A percentile compares a stretch with the other conserved stretches of the same genome.
These are phyloP conservation scores for Exidia glandulosa DNA, from an alignment of 768 basidiomycete genomes.

Conservation along the genomic window DNA sequence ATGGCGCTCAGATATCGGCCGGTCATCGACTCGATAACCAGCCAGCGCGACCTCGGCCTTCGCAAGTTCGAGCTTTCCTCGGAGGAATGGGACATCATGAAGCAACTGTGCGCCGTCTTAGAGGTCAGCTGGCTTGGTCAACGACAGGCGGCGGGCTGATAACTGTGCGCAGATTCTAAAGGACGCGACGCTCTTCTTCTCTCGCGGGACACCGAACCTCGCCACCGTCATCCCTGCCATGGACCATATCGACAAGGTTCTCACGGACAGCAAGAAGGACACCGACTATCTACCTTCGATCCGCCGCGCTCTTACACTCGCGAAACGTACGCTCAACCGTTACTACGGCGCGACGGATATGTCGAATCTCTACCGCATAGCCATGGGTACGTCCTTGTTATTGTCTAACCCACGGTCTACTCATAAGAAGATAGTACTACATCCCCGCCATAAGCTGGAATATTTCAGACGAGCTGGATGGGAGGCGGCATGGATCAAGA, in stretches of 20 bases:
- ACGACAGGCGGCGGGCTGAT: no score
- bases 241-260: constrained; percentile 21
- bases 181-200: constrained; percentile 25
- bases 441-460: constrained; percentile 24
- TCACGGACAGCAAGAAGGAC: constrained; percentile 11
- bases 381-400: constrained; percentile 18
- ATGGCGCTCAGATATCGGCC: constrained; percentile 18
- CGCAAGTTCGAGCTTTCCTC: constrained; percentile 15
- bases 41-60: constrained; percentile 10
- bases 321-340: constrained; percentile 20
- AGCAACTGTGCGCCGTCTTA: constrained; percentile 20
- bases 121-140: constrained; percentile 13
- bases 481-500: constrained; percentile 20
- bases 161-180: constrained; percentile 22
- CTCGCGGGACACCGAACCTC: constrained; percentile 14
- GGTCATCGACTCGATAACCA: constrained; percentile 18
- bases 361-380: constrained; percentile 21
- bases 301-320: constrained; percentile 16
- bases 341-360: constrained; percentile 22
- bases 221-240: constrained; percentile 27
- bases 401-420: background rate
- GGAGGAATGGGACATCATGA: constrained; percentile 23
- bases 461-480: constrained; percentile 23
- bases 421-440: constrained; percentile 18
- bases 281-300: constrained; percentile 11